Conservation (phyloP, 768 basidiomycete genomes). For the Russula foetens region DNA sequence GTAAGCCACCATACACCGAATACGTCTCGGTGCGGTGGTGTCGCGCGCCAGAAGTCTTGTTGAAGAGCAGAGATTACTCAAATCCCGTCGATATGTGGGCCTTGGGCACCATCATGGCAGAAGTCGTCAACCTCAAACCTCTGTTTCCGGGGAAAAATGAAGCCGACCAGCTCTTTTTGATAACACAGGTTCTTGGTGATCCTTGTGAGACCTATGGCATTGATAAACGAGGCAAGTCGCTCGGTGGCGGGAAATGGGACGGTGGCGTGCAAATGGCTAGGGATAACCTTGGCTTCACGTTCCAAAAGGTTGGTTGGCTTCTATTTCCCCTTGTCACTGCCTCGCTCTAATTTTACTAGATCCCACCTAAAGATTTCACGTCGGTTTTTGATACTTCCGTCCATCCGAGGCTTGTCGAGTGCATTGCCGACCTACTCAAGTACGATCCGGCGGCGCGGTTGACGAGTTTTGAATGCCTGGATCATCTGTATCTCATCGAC, state of each 20-base stretch:
- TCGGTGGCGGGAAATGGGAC: constrained; percentile 87
- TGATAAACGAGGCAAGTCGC: constrained; percentile 54
- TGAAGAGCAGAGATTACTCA: constrained; percentile 88
- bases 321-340: constrained; percentile 5
- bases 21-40: constrained; percentile 99
- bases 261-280: constrained; percentile 83
- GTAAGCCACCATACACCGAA: constrained; percentile 91
- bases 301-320: constrained; percentile 64
- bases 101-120: constrained; percentile 95
- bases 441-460: constrained; percentile 87
- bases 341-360: constrained; percentile 33
- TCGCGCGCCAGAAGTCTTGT: constrained; percentile 92
- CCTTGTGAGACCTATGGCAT: constrained; percentile 76
- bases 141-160: constrained; percentile 92
- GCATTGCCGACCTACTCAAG: constrained; percentile 83
- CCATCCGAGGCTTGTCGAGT: constrained; percentile 77
- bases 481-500: constrained; percentile 86
- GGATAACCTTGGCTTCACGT: constrained; percentile 66
- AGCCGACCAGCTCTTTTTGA: constrained; percentile 84
- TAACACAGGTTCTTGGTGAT: constrained; percentile 91
- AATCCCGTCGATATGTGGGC: constrained; percentile 99
- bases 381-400: constrained; percentile 71
- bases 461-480: constrained; percentile 78
- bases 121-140: constrained; percentile 89
- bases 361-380: constrained; percentile 57